Evolutionary conservation across 768 basidiomycete species (phyloP).

Genomic region (Pleurotus tuber-regium): DNA sequence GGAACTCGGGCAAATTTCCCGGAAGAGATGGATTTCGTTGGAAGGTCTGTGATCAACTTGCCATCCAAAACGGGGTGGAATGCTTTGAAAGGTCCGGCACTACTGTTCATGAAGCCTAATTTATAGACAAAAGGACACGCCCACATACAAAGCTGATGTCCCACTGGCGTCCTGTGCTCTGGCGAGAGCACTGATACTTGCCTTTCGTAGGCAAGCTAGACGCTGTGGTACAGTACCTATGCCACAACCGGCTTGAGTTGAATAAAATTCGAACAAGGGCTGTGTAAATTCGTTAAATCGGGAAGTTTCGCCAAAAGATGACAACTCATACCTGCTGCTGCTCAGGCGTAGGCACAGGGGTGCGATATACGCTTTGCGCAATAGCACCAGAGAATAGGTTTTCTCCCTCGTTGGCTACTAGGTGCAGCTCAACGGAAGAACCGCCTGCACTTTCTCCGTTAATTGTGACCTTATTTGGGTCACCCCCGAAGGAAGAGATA

Average conservation of each 20-base stretch:
- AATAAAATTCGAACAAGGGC: slow-evolving; percentile 54
- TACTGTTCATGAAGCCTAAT: background rate
- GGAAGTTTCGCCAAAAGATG: background rate
- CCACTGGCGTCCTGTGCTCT: slow-evolving; percentile 50
- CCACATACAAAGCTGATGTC: slow-evolving; percentile 40
- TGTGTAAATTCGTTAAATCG: slow-evolving; percentile 18
- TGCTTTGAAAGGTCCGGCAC: slow-evolving; percentile 29
- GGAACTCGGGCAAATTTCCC: slow-evolving; percentile 51
- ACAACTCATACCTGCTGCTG: slow-evolving; percentile 44
- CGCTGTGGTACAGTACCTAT: slow-evolving; percentile 29
- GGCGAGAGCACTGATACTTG: slow-evolving; percentile 48
- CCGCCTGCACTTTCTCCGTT: slow-evolving; percentile 46
- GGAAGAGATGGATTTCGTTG: slow-evolving; percentile 41
- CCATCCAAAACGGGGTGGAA: slow-evolving; percentile 57
- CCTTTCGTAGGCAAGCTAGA: slow-evolving; percentile 47
- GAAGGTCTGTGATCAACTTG: slow-evolving; percentile 45
- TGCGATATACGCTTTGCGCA: slow-evolving; percentile 58
- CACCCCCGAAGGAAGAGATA: slow-evolving; percentile 63
- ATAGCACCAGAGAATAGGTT: slow-evolving; percentile 53
- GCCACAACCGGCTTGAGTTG: slow-evolving; percentile 48
- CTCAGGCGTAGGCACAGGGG: slow-evolving; percentile 47
- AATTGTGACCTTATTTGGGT: slow-evolving; percentile 54
- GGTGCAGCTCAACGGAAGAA: slow-evolving; percentile 54
- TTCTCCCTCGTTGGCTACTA: slow-evolving; percentile 40
- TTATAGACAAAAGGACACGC: too few species aligned